Evolutionary conservation across 495 filamentous ascomycete species (phyloP), one percentile per base, ranked within the genome.

Genomic region (Talaromyces trachyspermus): DNA sequence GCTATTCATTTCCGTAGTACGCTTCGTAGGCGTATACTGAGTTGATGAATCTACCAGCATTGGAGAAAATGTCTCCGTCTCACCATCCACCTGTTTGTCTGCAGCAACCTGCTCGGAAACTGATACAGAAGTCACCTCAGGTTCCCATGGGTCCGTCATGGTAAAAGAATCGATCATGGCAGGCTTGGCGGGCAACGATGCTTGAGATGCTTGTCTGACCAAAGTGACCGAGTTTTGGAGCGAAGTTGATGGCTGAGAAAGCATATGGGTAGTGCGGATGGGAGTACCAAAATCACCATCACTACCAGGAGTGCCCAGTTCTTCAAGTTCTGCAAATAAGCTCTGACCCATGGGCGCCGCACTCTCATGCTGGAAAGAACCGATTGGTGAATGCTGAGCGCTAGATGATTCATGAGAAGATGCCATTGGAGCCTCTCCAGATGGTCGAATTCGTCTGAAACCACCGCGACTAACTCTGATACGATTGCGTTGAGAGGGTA

Each of bases 291-390:
- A 68, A 35, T 67, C 65, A 36, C 68, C 69, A 46, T 85, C 85
- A 42, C 83, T 81, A 45, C 83, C 81, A 33, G 69, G 81, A 50
- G 69, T 77, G 50, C 80, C 77, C 9, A 95, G 66, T 46, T 89
- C 83, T 15, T 81, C 88, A 36, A 98, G 76, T 57, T 98, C 92
- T 17, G 89, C 88, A 61, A 89, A 95, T 48, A 98, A 67, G 58
- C 84, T 96, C 66, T 95, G 86, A 2, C 79, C 79, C 51, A 71
- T 74, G 36, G 72, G 68, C 15, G 75, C 68, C 17, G 71, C 70
- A 10, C 81, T 77, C 23, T 57, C 53, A 32, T 63, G 59, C 15
- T 54, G 57, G 51, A 66, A 70, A 56, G 62, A 70, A 40, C 63
- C 51, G n/a, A 62, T 64, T 5, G 64, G 62, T 24, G 81, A 81